Base-by-base conservation (phyloP, 768 basidiomycete species). In the Podaxis sp. region DNA sequence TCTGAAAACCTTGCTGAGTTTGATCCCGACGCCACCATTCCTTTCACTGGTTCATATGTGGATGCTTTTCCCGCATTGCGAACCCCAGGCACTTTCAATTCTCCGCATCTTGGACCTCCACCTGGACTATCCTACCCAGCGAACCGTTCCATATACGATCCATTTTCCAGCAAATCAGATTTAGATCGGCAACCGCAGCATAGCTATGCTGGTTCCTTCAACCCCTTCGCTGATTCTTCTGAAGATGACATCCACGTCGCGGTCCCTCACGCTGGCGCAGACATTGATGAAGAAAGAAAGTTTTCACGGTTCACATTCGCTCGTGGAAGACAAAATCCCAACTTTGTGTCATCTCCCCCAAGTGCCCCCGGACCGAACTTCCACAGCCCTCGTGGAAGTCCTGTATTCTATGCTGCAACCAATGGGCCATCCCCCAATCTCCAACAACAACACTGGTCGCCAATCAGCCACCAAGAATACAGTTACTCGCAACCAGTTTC, bases 231-330 rank as follows among this genome's bases (percentile, higher is more conserved):
- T 10, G 90, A 93, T 60, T 65, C 70, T 12, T 72, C 64, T 20
- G 87, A 89, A 12, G 86, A 86, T 11, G n/a, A 63, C n/a, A 66
- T 37, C 26, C 48, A 58, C 30, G 20, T 74, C n/a, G 64, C 70
- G 24, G 68, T 77, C 20, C 72, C 68, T 17, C 65, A 71, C 26
- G 65, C 77, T 44, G 73, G 78, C 66, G n/a, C 74, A 72, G 30
- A 58, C 67, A 3, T 84, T 33, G 86, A 87, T 64, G 86, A 87
- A 57, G 90, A 92, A 51, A 79, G 89, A 66, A 89, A 87, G 67
- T 82, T 91, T 28, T 93, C 91, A 7, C 83, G 91, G 15, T 93
- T 93, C 74, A 89, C 87, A 22, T 93, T 93, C 69, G 92, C 91
- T 15, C 82, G 88, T 24, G 87, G 89, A 24, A 84, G 85, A 50